These are phyloP conservation scores for Venturia aucupariae DNA, from an alignment of 2,329 filamentous ascomycete genomes.

Conservation along the genomic window DNA sequence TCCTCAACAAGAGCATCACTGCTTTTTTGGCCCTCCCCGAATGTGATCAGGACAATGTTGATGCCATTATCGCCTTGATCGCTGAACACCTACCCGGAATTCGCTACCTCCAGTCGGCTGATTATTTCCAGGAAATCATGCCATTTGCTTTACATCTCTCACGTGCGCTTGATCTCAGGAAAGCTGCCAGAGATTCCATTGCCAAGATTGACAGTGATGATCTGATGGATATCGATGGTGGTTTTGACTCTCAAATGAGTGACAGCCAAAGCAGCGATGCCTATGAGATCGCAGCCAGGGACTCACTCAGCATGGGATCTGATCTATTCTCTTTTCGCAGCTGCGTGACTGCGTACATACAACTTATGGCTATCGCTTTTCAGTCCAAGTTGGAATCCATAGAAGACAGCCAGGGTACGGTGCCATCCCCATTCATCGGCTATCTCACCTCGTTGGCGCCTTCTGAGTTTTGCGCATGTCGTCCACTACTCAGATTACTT, in stretches of 20 bases:
- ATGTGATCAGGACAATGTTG: slow-evolving; percentile 35
- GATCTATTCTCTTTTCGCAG: slow-evolving; percentile 24
- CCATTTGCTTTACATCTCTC: slow-evolving; percentile 28
- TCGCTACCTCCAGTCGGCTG: slow-evolving; percentile 13
- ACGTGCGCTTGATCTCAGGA: slow-evolving; percentile 20
- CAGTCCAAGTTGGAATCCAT: slow-evolving; percentile 11
- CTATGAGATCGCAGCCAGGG: slow-evolving; percentile 5
- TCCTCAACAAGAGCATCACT: slow-evolving; percentile 24
- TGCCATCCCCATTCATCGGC: slow-evolving; percentile 16
- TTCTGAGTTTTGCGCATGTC: slow-evolving; percentile 17
- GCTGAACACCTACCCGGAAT: slow-evolving; percentile 26
- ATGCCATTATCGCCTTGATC: slow-evolving; percentile 32
- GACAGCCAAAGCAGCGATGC: not conserved
- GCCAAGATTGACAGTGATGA: slow-evolving; percentile 30
- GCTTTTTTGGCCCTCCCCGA: slow-evolving; percentile 28
- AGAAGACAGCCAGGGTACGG: not conserved
- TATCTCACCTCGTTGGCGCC: slow-evolving; percentile 16
- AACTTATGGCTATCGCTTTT: slow-evolving; percentile 12
- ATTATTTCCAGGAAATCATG: slow-evolving; percentile 19
- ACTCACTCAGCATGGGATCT: slow-evolving; percentile 18
- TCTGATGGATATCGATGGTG: slow-evolving; percentile 58
- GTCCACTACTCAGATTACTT: slow-evolving; percentile 15
- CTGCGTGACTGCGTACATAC: slow-evolving; percentile 16
- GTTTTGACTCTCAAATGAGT: slow-evolving; percentile 48
- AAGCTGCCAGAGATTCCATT: not conserved